Conservation (phyloP, 352 stramenopile genomes). For the Labyrinthula sp. region DNA sequence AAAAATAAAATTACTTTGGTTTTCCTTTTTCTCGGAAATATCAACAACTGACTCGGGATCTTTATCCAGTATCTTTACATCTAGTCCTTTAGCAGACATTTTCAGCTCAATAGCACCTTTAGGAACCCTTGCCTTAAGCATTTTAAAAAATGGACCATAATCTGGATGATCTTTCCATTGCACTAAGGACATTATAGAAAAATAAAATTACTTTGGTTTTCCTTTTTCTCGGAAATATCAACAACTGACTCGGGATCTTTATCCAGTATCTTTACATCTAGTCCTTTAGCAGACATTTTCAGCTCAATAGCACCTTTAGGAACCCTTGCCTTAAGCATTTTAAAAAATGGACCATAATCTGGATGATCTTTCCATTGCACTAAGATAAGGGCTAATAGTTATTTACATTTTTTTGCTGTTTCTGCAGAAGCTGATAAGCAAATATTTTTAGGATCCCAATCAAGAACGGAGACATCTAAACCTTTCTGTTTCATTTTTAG, state of each 20-base stretch:
- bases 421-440: too few species aligned
- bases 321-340: constrained; percentile 84
- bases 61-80: constrained; percentile 26
- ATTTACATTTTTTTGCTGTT: too few species aligned
- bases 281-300: constrained; percentile 70
- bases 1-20: too few species aligned
- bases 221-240: constrained; percentile 13
- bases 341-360: constrained; percentile 62
- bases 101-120: constrained; percentile 64
- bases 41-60: constrained; percentile 27
- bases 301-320: constrained; percentile 71
- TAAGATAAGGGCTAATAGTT: too few species aligned
- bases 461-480: constrained; percentile 61
- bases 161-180: constrained; percentile 16
- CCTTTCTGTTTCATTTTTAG: constrained; percentile 75
- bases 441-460: constrained; percentile 57
- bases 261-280: constrained; percentile 68
- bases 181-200: too few species aligned
- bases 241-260: constrained; percentile 50
- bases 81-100: constrained; percentile 19
- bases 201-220: too few species aligned
- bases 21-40: constrained; percentile 7
- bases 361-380: constrained; percentile 38
- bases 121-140: constrained; percentile 19
- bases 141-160: constrained; percentile 28